Evolutionary conservation across 495 filamentous ascomycete genomes (phyloP), one percentile per base, ranked within the genome.

Genomic region (Aspergillus mulundensis): DNA sequence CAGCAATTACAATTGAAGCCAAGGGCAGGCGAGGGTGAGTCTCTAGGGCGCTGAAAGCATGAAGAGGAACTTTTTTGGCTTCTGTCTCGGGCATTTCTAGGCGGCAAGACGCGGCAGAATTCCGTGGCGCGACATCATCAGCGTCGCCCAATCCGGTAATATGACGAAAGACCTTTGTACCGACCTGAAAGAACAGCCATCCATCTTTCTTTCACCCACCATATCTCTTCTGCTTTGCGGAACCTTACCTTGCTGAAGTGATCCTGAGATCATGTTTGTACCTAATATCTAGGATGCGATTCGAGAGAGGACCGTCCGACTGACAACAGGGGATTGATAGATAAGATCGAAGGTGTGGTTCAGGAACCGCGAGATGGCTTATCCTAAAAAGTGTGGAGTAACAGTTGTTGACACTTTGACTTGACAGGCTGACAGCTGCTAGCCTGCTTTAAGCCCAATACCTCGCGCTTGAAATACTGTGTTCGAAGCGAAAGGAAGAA

Each of bases 71-170:
- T 66, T 66, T 62, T 55, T 57, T 43, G 54, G 50, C 54, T 56
- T 53, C 34, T 44, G 53, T 50, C 46, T 43, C 54, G 28, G 53
- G 34, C 10, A 21, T 43, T 41, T 28, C 4, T 36, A 62, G 60
- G 72, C 70, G 72, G 72, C 50, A 50, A 62, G 59, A 64, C 61
- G 54, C 62, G 70, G 72, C 72, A 75, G 69, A 75, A 75, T 60
- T 28, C 10, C 23, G 10, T 20, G 38, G 40, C 50, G 58, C 64
- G 61, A 66, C 56, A 63, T 63, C 61, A 63, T 62, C 45, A 61
- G 58, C 45, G 39, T 55, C 42, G 18, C 62, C 54, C 56, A 34
- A 44, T 65, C 34, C n/a, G 57, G 62, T 58, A 61, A 65, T 61
- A 62, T 65, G 61, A 50, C 48, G 20, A 30, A 25, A 2, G 11